phyloP scores from a whole-genome alignment of 2,329 filamentous ascomycete species.

The Alternaria panax region DNA sequence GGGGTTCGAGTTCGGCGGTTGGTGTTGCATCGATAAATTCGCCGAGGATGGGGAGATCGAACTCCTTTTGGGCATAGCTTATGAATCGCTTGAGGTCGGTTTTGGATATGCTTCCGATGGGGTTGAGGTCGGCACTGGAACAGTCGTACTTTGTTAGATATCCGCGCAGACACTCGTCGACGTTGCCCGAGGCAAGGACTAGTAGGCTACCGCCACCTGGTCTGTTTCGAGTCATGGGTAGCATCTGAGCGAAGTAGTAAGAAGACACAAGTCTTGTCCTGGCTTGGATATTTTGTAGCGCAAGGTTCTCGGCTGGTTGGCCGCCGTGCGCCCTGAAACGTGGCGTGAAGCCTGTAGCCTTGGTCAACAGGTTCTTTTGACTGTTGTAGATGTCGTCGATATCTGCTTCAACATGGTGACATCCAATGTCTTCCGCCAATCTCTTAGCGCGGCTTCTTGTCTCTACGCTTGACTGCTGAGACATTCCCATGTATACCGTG shows the following conservation, averaged over 20 bases:
- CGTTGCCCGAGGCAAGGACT: conserved; percentile 73
- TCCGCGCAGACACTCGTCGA: conserved; percentile 60
- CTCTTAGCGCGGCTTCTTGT: conserved; percentile 71
- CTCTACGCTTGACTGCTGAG: conserved; percentile 64
- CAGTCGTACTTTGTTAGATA: conserved; percentile 77
- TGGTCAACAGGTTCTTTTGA: conserved; percentile 65
- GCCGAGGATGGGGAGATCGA: conserved; percentile 69
- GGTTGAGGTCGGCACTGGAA: conserved; percentile 58
- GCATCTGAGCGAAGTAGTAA: conserved; percentile 67
- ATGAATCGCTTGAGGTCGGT: conserved; percentile 76
- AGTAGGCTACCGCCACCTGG: conserved; percentile 66
- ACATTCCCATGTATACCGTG: conserved; percentile 50
- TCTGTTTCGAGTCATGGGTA: conserved; percentile 65
- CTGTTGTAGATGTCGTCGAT: conserved; percentile 68
- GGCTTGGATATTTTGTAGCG: conserved; percentile 13
- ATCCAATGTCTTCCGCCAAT: conserved; percentile 68
- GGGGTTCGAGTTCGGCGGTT: conserved; percentile 65
- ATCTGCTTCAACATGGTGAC: conserved; percentile 69
- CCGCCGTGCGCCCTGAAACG: conserved; percentile 72
- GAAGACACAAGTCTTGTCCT: conserved; percentile 62
- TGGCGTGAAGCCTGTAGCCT: conserved; percentile 67
- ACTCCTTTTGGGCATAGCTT: conserved; percentile 60
- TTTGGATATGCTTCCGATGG: conserved; percentile 69
- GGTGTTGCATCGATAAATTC: conserved; percentile 65
- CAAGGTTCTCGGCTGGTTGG: conserved; percentile 62